Base-by-base conservation (phyloP, 2,329 filamentous ascomycete species). In the Aspergillus melleus region DNA sequence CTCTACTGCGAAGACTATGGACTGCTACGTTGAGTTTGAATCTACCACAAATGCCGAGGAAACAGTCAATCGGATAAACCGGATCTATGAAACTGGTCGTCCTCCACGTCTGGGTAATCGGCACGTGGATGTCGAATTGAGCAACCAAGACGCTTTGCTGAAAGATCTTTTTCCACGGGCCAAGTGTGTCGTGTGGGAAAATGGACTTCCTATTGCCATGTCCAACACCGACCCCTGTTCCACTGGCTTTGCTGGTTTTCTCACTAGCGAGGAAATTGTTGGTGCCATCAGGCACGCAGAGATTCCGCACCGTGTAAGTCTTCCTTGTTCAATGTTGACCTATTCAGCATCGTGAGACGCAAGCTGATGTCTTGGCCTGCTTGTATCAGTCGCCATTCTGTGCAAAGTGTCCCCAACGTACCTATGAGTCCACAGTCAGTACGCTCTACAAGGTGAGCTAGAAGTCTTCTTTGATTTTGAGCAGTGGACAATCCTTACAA, bases 1-100 rank as follows among this genome's bases (percentile, higher is more conserved):
- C 22, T 77, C 80, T 22, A 83, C 81, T n/a, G 81, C 80, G 19
- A 85, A 84, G 73, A 84, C 83, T 1, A 82, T 82, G 77, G 81
- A 84, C 55, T 81, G 77, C 60, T 85, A 76, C 63, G 75, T 83
- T 44, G 83, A 85, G 57, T 76, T 84, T 39, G 55, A 65, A 3
- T 72, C 68, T 5, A 44, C 55, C 1, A 58, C 60, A 10, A 78
- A 80, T 63, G 83, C 82, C 0, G 56, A 71, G 16, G 68, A 70
- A 12, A 68, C 76, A 3, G 70, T 78, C 9, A 64, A 70, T 11
- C 74, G 76, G 46, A 72, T 79, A 55, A 74, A 75, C 19, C 68
- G 71, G 16, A 59, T 70, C 32, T 70, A 73, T 54, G 70, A 72
- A 12, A 70, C 69, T 55, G 72, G 71, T 44, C 76, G 74, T 62